Conservation (phyloP, 345 rosid species). For the Alliaria petiolata region DNA sequence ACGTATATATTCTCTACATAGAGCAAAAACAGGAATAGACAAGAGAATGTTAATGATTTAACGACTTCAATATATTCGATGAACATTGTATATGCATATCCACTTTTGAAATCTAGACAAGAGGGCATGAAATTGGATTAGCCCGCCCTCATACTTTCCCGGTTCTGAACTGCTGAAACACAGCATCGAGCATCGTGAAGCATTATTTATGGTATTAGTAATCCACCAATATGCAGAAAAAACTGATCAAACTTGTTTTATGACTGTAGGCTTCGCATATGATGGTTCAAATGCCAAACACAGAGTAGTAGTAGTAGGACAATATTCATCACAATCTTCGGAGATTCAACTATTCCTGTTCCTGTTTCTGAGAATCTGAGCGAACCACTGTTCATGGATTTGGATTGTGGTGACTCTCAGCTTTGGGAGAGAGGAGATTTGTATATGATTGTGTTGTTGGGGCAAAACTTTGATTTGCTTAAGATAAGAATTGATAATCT, state of each 20-base stretch:
- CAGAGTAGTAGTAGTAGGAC: conserved; percentile 34
- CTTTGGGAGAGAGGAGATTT: conserved; percentile 18
- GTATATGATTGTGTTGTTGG: conserved; percentile 26
- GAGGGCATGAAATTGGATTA: background rate
- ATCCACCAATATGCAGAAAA: background rate
- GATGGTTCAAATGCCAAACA: conserved; percentile 59
- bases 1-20: background rate
- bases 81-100: background rate
- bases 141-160: background rate
- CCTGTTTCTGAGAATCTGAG: conserved; percentile 16
- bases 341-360: conserved; percentile 14
- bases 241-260: background rate
- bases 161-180: background rate
- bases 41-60: background rate
- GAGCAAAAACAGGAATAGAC: background rate
- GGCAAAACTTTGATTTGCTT: conserved; percentile 8
- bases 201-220: conserved; percentile 14
- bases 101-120: background rate
- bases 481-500: background rate
- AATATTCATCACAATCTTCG: conserved; percentile 17
- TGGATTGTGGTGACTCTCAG: conserved; percentile 18
- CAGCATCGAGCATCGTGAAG: background rate
- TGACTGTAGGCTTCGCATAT: conserved; percentile 53
- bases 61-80: background rate
- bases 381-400: conserved; percentile 2